Evolutionary conservation across 441 rosid species (phyloP).

Genomic region (Flueggea neowawraea): DNA sequence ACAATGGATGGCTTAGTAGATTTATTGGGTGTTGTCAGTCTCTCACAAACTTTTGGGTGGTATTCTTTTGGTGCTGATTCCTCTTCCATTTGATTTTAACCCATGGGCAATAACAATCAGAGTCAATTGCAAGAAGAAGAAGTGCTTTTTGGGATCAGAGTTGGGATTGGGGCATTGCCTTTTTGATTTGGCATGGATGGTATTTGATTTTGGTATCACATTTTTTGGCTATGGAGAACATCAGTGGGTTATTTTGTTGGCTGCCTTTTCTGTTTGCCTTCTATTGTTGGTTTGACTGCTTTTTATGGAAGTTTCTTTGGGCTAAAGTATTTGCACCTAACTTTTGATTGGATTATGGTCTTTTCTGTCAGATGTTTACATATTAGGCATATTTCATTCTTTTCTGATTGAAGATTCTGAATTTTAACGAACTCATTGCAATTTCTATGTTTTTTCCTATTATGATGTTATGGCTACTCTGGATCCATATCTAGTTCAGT

Average conservation of each 20-base stretch:
- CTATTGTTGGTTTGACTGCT: slow-evolving; percentile 12
- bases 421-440: too few relatives aligned
- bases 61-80: too few relatives aligned
- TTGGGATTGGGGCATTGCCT: slow-evolving; percentile 2
- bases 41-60: too few relatives aligned
- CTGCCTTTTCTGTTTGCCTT: slow-evolving; percentile 11
- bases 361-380: slow-evolving; percentile 21
- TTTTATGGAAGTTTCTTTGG: slow-evolving; percentile 12
- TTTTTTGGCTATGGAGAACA: background rate
- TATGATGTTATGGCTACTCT: slow-evolving; percentile 16
- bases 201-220: slow-evolving; percentile 12
- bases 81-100: slow-evolving; percentile 1
- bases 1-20: slow-evolving; percentile 8
- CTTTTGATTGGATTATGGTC: slow-evolving; percentile 18
- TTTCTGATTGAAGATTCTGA: too few relatives aligned
- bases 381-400: slow-evolving; percentile 12
- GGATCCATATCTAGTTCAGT: slow-evolving; percentile 17
- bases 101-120: background rate
- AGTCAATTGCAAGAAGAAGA: slow-evolving; percentile 11
- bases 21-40: slow-evolving; percentile 14
- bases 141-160: slow-evolving; percentile 9
- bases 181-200: slow-evolving; percentile 5
- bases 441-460: background rate
- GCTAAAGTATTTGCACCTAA: slow-evolving; percentile 18
- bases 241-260: slow-evolving; percentile 10